Base-by-base conservation (phyloP, 148 eudicot genomes). In the Polygonum aviculare region DNA sequence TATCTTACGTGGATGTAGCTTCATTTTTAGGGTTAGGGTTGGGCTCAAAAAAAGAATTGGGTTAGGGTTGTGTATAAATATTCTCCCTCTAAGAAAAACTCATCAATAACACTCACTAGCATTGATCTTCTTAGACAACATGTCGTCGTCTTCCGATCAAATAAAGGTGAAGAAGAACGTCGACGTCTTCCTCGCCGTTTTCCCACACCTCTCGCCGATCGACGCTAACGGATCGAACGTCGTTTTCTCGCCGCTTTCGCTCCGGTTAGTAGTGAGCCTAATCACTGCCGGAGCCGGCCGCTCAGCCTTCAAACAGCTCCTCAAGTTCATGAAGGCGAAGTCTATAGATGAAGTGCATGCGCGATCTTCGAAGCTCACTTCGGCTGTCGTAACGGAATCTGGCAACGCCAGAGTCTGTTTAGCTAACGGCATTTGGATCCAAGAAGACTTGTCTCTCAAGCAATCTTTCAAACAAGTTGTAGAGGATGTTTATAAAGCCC, bases 231-330 rank as follows among this genome's bases (percentile, higher is more conserved):
- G 51, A 45, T 8, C 81, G 36, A 94, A 94, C 87, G 26, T 81
- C 9, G 90, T 91, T 1, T 85, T 87, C 84, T 94, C 97, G 2
- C 98, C 97, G 0, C 82, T 87, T 0, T 94, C 97, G 2, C 76
- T 91, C 80, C 91, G 88, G 35, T 86, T 85, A 1, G 84, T 89
- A 0, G 76, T 94, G 36, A 79, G 88, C 81, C 10, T 91, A 76
- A 84, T 94, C 73, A 89, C 94, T 1, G 77, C 97, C 71, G 98
- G 97, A 4, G 88, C 97, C 49, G 49, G 74, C 7, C 88, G 88
- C 83, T 75, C 83, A 18, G 86, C 98, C 55, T 89, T 75, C 0
- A 86, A 81, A 52, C 90, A 94, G 80, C 40, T 91, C 0, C 85
- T 91, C 31, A 52, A 80, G 0, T 89, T 87, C 67, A 88, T 94